Evolutionary conservation across 73 alveolate genomes (phyloP).

Genomic region (Paramecium biaurelia): DNA sequence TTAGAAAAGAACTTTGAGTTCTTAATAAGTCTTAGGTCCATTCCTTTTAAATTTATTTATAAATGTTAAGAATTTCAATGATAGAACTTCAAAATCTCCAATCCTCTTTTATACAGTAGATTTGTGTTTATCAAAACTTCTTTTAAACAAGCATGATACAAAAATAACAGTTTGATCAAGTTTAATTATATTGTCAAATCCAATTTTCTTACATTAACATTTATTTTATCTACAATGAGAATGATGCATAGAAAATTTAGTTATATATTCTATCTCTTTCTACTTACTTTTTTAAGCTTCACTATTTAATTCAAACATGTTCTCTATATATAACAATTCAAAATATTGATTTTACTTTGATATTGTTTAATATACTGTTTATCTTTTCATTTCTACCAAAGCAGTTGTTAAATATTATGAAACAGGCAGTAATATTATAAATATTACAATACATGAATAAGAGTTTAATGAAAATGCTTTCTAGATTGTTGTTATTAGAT

Average conservation of each 20-base stretch:
- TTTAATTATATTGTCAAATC: background rate
- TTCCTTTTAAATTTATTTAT: background rate
- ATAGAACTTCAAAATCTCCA: background rate
- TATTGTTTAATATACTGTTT: background rate
- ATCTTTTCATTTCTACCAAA: background rate
- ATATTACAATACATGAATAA: background rate
- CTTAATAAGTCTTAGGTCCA: conserved; percentile 20
- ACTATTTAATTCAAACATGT: background rate
- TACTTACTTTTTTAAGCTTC: background rate
- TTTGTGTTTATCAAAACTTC: conserved; percentile 1
- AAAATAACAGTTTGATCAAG: background rate
- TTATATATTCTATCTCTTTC: background rate
- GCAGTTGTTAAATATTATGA: background rate
- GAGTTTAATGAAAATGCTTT: background rate
- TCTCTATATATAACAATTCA: background rate
- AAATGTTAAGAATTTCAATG: background rate
- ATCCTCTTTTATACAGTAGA: background rate
- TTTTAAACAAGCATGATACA: background rate
- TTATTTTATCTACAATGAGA: background rate
- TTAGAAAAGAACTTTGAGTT: background rate
- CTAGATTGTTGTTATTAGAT: background rate
- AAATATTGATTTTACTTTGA: background rate
- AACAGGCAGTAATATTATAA: background rate
- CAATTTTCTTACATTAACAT: background rate
- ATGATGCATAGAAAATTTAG: background rate